Conservation (phyloP, 805 yeast species). For the Kluyveromyces nonfermentans region DNA sequence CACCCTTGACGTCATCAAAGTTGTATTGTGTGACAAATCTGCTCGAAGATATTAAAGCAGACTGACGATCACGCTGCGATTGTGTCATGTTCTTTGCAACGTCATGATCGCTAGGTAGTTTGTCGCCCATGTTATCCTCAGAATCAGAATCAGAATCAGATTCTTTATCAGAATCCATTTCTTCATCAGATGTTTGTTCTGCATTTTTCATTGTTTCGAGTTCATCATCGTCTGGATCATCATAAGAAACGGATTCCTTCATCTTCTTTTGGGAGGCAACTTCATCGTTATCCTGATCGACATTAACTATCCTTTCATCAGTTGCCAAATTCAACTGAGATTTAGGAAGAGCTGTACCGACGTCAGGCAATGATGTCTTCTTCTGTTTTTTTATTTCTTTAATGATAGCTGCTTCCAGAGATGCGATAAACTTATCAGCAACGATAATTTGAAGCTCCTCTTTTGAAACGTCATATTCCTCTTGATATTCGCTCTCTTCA, state of each 20-base stretch:
- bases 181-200: constrained; percentile 68
- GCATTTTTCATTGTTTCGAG: constrained; percentile 80
- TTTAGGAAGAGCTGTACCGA: constrained; percentile 64
- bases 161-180: constrained; percentile 33
- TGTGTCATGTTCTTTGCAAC: constrained; percentile 36
- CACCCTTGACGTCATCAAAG: constrained; percentile 81
- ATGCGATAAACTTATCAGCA: constrained; percentile 52
- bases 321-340: constrained; percentile 38
- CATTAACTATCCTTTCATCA: constrained; percentile 29
- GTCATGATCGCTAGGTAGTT: constrained; percentile 15
- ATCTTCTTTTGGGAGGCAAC: constrained; percentile 51
- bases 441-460: constrained; percentile 67
- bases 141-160: constrained; percentile 34
- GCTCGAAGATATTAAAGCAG: constrained; percentile 66
- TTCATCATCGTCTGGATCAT: constrained; percentile 93
- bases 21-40: constrained; percentile 68
- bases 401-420: constrained; percentile 61
- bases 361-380: constrained; percentile 46
- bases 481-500: constrained; percentile 63
- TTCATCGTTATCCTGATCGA: constrained; percentile 41
- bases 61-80: constrained; percentile 75
- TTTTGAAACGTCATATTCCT: constrained; percentile 81
- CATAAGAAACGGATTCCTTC: constrained; percentile 86
- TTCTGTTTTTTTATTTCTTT: constrained; percentile 80
- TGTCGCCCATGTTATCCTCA: constrained; percentile 31